Evolutionary conservation across 768 basidiomycete genomes (phyloP), one percentile per base, ranked within the genome.

Genomic region (Lepiota subincarnata): DNA sequence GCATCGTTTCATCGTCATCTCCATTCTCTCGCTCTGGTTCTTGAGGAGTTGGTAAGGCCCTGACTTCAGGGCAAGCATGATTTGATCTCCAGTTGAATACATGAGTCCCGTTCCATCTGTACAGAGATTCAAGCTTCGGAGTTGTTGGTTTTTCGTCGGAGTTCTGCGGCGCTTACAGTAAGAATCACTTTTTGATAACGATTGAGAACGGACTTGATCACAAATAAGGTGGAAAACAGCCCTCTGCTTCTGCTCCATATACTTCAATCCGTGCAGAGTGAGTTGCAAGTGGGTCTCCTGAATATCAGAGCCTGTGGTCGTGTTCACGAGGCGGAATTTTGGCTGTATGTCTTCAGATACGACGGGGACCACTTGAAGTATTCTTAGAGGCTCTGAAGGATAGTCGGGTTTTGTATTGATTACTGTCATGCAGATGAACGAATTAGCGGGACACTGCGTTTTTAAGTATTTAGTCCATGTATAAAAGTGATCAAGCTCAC

Each of bases 361-460:
- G 8, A 71, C 60, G 8, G 70, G 68, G 13, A 73, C 59, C 34
- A 73, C 67, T 61, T 71, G 70, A 6, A 71, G 56, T 19, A 71
- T 66, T 16, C 70, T 60, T 6, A 55, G 18, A 16, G 70, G 70
- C 40, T 69, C 71, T 7, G 67, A 69, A 28, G 65, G 68, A 54
- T 68, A 67, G 7, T 64, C 59, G 31, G 68, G 70, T 4, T 67
- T 61, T 11, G 62, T 66, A 41, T 70, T 70, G 8, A 64, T 53
- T 35, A 55, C 45, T 52, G 59, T 64, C 6, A 70, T 47, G 52
- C 71, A 73, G 43, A 73, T 66, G 49, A 63, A 60, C 10, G 71
- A 70, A 35, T 61, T 65, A 48, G 58, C 50, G 6, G 66, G 64
- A 49, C 71, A 73, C 70, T 72, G 34, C 14, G 11, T 62, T 64